Base-by-base conservation (phyloP, 2,329 filamentous ascomycete genomes). In the Coniochaeta sp. region DNA sequence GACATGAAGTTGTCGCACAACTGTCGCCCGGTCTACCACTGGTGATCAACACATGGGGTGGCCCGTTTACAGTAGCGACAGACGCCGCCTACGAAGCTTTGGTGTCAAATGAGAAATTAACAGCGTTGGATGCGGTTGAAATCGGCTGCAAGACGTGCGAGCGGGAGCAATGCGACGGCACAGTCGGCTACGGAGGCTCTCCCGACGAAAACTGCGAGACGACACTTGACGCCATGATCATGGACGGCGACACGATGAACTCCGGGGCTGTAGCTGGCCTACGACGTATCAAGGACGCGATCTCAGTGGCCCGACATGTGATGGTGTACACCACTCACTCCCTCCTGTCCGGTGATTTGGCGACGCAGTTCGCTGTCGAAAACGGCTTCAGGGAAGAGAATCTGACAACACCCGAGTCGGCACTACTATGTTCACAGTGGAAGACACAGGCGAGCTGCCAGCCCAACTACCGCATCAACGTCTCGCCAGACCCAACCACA, bases 201-300 rank as follows among this genome's bases (percentile, higher is more conserved):
- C 76, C 77, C 0, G 77, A 79, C 55, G 78, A 81, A 60, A 61
- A 65, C 28, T 81, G 78, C 64, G 78, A 81, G 65, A 81, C 78
- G 3, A 80, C 77, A 0, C 74, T 81, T 13, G 78, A 81, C 62
- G 77, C 78, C n/a, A 70, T 81, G 67, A 71, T 81, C 61, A 80
- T 81, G 72, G 77, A 81, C 60, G 77, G 78, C 26, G 64, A 62
- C 0, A 75, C 68, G n/a, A 70, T 81, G 65, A 77, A 78, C 14
- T 69, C 71, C 1, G 78, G 78, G 38, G 76, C 77, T 5, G 77
- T 81, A 5, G 78, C 76, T 0, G 73, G 68, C 0, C 63, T 81
- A 18, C 71, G 77, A 5, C 69, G 77, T 32, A 62, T 81, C 18
- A 68, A 64, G 33, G 65, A 76, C 54, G 77, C 76, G 38, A 67